Evolutionary conservation across 495 filamentous ascomycete genomes (phyloP).

Genomic region (Bacidia gigantensis): DNA sequence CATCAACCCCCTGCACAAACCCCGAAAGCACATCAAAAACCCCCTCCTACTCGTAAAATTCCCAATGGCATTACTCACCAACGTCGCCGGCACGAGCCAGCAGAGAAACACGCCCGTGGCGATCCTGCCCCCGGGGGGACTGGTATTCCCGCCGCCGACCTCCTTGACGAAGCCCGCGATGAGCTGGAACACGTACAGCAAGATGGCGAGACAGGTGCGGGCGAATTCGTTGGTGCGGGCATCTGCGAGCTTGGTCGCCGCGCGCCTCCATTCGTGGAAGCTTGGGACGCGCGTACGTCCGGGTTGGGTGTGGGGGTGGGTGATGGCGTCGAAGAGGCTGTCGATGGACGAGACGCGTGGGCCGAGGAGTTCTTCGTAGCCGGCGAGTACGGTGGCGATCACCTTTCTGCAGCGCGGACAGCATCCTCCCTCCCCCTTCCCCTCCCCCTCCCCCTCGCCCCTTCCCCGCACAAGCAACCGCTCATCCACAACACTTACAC

Average conservation of each 20-base stretch:
- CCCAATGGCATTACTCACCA: conserved; percentile 25
- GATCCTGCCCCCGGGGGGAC: conserved; percentile 22
- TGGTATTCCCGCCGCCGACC: conserved; percentile 15
- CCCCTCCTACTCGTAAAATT: conserved; percentile 9
- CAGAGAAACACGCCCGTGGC: conserved; percentile 22
- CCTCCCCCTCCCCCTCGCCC: no score
- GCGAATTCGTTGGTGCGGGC: conserved; percentile 19
- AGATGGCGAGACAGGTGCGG: conserved; percentile 20
- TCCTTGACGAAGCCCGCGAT: conserved; percentile 19
- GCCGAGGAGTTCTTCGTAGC: conserved; percentile 16
- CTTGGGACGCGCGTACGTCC: no score
- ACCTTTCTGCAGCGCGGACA: conserved; percentile 5
- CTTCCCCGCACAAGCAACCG: no score
- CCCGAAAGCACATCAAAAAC: background rate
- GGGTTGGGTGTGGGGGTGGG: no score
- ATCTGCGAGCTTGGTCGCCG: conserved; percentile 19
- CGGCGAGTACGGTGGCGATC: conserved; percentile 17
- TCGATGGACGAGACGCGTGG: conserved; percentile 4
- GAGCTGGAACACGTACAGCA: conserved; percentile 20
- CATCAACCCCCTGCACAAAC: no score
- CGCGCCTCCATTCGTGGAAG: conserved; percentile 7
- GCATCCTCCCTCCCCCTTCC: no score
- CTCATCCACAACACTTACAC: no score
- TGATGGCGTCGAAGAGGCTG: conserved; percentile 1
- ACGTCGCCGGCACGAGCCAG: conserved; percentile 21